Percentiles rank a stretch among this genome's conserved stretches.
These are phyloP conservation scores for Trichopus zeylanicus DNA, from an alignment of 116 monocot genomes.

Conservation along the genomic window DNA sequence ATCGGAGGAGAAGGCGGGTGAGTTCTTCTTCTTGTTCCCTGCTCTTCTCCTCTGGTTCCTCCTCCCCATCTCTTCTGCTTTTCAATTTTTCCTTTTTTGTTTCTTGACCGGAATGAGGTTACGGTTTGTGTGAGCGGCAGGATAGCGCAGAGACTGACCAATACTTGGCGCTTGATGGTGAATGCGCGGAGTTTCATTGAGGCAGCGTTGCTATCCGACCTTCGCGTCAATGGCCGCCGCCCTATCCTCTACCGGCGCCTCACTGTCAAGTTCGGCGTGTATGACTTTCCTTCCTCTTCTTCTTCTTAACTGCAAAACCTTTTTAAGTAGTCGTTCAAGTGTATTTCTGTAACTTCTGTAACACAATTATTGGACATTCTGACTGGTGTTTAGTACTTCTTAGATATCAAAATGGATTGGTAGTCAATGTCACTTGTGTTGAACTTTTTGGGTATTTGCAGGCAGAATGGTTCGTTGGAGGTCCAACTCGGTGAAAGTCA, in stretches of 20 bases:
- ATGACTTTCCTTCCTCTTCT: neutral
- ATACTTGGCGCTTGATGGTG: slow-evolving; percentile 39
- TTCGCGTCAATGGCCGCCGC: slow-evolving; percentile 76
- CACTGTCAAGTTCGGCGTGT: slow-evolving; percentile 70
- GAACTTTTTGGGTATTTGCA: slow-evolving; percentile 9
- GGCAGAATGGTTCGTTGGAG: slow-evolving; percentile 78
- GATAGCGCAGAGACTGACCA: slow-evolving; percentile 48
- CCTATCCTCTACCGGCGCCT: slow-evolving; percentile 67
- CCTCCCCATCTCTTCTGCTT: no score
- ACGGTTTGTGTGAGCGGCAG: neutral
- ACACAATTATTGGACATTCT: neutral
- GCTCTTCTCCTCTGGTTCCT: no score
- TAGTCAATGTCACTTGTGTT: neutral
- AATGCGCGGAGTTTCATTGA: slow-evolving; percentile 91
- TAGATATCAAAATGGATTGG: neutral
- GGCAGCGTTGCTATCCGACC: slow-evolving; percentile 41
- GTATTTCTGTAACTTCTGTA: no score
- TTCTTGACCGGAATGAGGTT: no score
- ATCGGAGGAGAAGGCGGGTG: no score
- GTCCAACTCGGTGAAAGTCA: slow-evolving; percentile 93
- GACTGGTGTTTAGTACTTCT: neutral
- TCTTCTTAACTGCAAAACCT: neutral
- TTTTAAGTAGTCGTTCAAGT: no score
- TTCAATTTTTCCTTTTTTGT: no score
- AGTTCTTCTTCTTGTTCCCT: no score